These are phyloP conservation scores for Umbelopsis ramanniana DNA, from an alignment of 192 early-diverging fungal genomes.

Conservation along the genomic window DNA sequence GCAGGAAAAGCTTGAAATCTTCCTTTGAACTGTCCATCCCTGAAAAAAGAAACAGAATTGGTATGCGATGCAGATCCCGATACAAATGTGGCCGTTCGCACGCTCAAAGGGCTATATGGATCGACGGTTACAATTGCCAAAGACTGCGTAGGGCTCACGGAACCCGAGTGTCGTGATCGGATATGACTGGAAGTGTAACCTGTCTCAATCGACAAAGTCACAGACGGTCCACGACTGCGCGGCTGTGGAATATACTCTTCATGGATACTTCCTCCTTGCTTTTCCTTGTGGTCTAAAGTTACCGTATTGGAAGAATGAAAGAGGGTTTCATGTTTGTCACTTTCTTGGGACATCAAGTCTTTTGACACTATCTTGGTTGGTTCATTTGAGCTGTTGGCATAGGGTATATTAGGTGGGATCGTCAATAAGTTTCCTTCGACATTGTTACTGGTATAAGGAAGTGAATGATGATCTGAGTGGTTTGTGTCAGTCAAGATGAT, in stretches of 20 bases:
- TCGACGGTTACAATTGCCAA: background rate
- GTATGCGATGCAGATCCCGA: background rate
- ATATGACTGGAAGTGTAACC: background rate
- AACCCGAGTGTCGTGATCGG: background rate
- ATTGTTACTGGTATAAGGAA: background rate
- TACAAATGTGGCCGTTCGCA: background rate
- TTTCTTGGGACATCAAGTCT: background rate
- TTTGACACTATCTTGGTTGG: background rate
- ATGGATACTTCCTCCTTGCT: background rate
- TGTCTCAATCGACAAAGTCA: background rate
- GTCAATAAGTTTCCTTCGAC: background rate
- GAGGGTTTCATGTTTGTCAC: background rate
- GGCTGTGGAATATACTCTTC: background rate
- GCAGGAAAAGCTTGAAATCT: conserved; percentile 29
- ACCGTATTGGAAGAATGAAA: background rate
- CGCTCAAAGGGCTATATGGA: background rate
- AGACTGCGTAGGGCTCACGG: background rate
- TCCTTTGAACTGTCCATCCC: background rate
- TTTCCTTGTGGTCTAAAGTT: background rate
- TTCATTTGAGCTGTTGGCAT: background rate
- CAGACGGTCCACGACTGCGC: background rate
- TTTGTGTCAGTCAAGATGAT: conserved; percentile 18
- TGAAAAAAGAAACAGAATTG: background rate
- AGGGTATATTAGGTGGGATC: background rate
- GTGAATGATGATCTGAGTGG: conserved; percentile 20